Percentiles rank a stretch among this genome's conserved stretches.
Evolutionary conservation across 768 basidiomycete genomes (phyloP).

Genomic region (Lactarius sanguifluus): DNA sequence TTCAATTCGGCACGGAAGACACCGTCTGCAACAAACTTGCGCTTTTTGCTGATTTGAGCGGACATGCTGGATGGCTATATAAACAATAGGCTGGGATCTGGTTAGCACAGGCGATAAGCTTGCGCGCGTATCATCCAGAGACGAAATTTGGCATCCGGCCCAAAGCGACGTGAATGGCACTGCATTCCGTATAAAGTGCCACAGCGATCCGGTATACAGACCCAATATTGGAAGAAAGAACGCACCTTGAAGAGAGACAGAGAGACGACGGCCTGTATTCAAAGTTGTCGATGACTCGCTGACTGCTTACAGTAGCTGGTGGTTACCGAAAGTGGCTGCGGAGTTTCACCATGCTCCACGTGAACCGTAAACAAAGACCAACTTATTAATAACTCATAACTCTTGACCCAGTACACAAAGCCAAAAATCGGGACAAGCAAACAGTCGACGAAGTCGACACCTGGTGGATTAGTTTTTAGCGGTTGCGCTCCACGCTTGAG

Average conservation of each 20-base stretch:
- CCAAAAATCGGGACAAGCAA: too few species aligned
- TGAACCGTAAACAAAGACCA: too few species aligned
- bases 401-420: too few species aligned
- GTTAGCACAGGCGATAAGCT: slow-evolving; percentile 18
- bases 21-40: slow-evolving; percentile 98
- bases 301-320: neutral
- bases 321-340: slow-evolving; percentile 2
- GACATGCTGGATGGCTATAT: slow-evolving; percentile 56
- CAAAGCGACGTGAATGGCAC: slow-evolving; percentile 4
- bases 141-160: slow-evolving; percentile 22
- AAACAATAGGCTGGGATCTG: slow-evolving; percentile 4
- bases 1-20: slow-evolving; percentile 99
- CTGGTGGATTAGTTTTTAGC: neutral
- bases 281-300: slow-evolving; percentile 8
- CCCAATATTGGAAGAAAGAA: neutral
- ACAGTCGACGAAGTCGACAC: too few species aligned
- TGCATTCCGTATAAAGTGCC: neutral
- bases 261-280: neutral
- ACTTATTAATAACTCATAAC: too few species aligned
- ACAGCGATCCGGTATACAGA: neutral
- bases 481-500: neutral
- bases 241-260: slow-evolving; percentile 14
- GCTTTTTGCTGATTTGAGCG: slow-evolving; percentile 92
- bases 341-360: slow-evolving; percentile 1
- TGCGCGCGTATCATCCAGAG: slow-evolving; percentile 20